Evolutionary conservation across 2,329 filamentous ascomycete species (phyloP).

Genomic region (Cytospora schulzeri): DNA sequence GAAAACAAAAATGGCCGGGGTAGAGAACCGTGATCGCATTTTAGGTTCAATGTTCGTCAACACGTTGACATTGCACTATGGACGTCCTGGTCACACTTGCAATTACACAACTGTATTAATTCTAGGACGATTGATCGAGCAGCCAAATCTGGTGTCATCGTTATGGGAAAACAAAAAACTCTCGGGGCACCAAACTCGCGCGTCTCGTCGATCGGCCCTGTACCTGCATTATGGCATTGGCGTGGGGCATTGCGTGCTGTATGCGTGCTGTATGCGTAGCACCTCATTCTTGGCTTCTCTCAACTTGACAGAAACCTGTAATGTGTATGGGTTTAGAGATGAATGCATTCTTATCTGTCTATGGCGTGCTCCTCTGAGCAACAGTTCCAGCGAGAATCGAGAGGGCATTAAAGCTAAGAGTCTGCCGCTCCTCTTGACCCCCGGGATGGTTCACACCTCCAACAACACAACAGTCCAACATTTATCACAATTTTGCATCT

Average conservation of each 20-base stretch:
- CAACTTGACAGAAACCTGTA: not conserved
- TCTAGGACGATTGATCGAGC: too few relatives aligned
- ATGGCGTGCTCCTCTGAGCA: not conserved
- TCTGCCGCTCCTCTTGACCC: not conserved
- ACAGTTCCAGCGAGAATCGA: not conserved
- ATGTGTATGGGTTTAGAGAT: not conserved
- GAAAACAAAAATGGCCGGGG: too few relatives aligned
- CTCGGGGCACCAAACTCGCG: too few relatives aligned
- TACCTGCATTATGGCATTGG: not conserved
- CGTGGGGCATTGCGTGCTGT: slow-evolving; percentile 2
- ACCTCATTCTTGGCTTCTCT: not conserved
- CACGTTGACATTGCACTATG: too few relatives aligned
- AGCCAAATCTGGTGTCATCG: too few relatives aligned
- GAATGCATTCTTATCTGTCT: not conserved
- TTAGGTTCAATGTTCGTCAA: too few relatives aligned
- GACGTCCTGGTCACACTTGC: too few relatives aligned
- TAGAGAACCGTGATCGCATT: too few relatives aligned
- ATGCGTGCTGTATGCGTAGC: not conserved
- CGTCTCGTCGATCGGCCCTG: too few relatives aligned
- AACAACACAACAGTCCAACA: not conserved
- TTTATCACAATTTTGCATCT: not conserved
- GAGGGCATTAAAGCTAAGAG: not conserved
- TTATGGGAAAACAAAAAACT: too few relatives aligned
- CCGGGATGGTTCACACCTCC: not conserved
- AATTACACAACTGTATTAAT: too few relatives aligned